A percentile compares a stretch with the other conserved stretches of the same genome.
Conservation (phyloP, 768 basidiomycete genomes). For the Erythrobasidium yunnanense region DNA sequence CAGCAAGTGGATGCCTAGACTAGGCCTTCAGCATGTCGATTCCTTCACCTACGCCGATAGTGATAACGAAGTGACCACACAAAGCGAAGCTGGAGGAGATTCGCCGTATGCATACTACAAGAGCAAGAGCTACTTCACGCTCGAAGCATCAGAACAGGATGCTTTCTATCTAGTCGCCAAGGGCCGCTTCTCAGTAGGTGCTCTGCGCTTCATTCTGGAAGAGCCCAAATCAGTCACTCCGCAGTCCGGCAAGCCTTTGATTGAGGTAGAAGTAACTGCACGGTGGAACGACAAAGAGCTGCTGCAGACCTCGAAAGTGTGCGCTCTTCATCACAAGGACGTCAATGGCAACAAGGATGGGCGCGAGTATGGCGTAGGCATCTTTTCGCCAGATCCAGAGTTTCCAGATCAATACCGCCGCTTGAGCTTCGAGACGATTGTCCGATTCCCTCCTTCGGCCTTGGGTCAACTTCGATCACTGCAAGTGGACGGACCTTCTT, state of each 20-base stretch:
- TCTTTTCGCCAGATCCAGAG: background rate
- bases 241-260: background rate
- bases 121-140: conserved; percentile 19
- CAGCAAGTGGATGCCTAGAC: background rate
- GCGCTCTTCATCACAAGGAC: background rate
- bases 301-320: conserved; percentile 13
- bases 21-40: background rate
- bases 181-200: conserved; percentile 3
- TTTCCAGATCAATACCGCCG: conserved; percentile 11
- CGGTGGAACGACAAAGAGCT: conserved; percentile 23
- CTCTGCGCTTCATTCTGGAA: background rate
- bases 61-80: background rate
- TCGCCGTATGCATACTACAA: conserved; percentile 15
- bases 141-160: background rate
- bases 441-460: conserved; percentile 5
- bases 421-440: conserved; percentile 16
- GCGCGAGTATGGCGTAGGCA: conserved; percentile 17
- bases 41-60: background rate
- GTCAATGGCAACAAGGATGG: background rate
- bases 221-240: conserved; percentile 11
- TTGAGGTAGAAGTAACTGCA: conserved; percentile 21
- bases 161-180: background rate
- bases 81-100: conserved; percentile 7
- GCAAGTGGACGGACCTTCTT: background rate
- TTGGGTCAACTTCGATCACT: background rate